Evolutionary conservation across 352 stramenopile genomes (phyloP), one percentile per base, ranked within the genome.

Genomic region (Globisporangium lucens): DNA sequence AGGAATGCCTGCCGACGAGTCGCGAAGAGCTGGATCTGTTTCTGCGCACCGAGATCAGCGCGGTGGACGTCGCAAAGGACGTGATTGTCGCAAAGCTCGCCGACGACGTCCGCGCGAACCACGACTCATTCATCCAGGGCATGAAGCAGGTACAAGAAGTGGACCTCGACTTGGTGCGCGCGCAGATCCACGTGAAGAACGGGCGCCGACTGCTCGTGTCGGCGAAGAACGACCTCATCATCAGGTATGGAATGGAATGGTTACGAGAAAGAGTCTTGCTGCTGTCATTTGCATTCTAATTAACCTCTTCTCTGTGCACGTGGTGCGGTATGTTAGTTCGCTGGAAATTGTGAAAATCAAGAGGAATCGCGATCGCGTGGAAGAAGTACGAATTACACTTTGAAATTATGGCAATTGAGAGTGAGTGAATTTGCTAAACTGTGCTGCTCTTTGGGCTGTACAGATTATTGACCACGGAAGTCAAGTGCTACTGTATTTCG

Each of bases 91-190:
- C 78, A 0, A 87, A 88, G 24, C 67, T 96, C n/a, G 85, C 89
- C n/a, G 84, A 94, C 43, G 85, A 95, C 17, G 86, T 96, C 55
- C 89, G 85, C 3, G 75, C 75, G 8, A 95, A 96, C 55, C 83
- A 94, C 65, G 82, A 78, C 52, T 74, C 85, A 36, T 82, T 96
- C 29, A 93, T 95, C 63, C 76, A 94, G 68, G 89, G 89, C 20
- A 93, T 96, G 84, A 94, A 90, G 47, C 83, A 92, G 30, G 89
- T 96, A 52, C 85, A 96, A 52, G 87, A 96, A 38, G 89, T 96
- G 27, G 89, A 96, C 69, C 68, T 96, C 22, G 87, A 96, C 65
- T 74, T 96, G 35, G 78, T 93, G 56, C 80, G 85, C 46, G 87
- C 89, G 24, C 85, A 94, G 63, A 95, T 96, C 47, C 89, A 96